Conservation (phyloP, 2,329 filamentous ascomycete genomes). For the Fusarium proliferatum region DNA sequence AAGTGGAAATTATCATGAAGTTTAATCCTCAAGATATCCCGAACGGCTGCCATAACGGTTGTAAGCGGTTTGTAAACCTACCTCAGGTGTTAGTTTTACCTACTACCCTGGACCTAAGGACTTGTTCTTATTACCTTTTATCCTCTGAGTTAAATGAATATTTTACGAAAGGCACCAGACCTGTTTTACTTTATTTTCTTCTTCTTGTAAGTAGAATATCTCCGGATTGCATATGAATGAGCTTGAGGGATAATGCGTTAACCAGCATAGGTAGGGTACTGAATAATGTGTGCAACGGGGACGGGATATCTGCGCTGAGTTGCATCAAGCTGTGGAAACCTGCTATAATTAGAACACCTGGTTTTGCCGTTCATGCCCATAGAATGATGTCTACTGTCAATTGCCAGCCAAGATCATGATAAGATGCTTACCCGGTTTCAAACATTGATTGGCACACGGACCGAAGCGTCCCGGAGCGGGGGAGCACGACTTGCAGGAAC, state of each 20-base stretch:
- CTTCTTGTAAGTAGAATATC: background rate
- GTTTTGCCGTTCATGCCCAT: background rate
- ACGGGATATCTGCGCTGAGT: background rate
- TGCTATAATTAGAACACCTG: background rate
- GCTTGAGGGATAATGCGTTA: background rate
- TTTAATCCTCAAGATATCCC: background rate
- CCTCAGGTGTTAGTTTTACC: background rate
- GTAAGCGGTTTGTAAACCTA: background rate
- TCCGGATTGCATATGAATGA: background rate
- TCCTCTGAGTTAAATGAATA: background rate
- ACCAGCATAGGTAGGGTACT: background rate
- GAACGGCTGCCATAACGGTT: background rate
- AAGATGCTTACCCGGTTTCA: background rate
- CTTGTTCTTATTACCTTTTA: background rate
- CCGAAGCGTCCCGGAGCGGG: slow-evolving; percentile 22
- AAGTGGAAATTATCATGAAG: background rate
- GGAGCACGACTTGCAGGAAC: background rate
- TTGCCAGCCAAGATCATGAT: background rate
- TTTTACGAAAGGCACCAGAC: no score
- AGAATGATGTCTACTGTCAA: background rate
- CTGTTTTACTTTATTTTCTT: background rate
- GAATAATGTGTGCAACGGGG: background rate
- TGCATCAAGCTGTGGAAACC: background rate
- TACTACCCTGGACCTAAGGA: background rate
- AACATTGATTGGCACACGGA: slow-evolving; percentile 7